Percentiles rank a stretch among this genome's conserved stretches.
These are phyloP conservation scores for Corylus avellana DNA, from an alignment of 306 rosid genomes.

Conservation along the genomic window DNA sequence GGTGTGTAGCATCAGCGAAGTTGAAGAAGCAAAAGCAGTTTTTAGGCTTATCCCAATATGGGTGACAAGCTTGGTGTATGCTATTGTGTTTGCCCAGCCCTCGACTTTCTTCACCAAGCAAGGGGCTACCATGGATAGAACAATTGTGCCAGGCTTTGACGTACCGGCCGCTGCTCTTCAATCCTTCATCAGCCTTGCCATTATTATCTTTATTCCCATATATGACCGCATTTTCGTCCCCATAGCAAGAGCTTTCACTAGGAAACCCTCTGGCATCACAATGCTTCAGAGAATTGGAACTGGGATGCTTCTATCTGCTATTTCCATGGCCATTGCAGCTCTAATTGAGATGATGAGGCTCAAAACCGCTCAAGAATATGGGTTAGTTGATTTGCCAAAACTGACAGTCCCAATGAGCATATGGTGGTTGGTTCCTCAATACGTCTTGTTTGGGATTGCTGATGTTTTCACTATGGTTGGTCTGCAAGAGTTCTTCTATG, in stretches of 20 bases:
- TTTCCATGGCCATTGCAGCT: slow-evolving; percentile 32
- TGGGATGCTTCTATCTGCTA: slow-evolving; percentile 20
- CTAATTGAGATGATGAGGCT: slow-evolving; percentile 25
- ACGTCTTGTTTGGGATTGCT: slow-evolving; percentile 8
- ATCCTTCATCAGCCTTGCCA: slow-evolving; percentile 4
- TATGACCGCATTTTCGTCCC: slow-evolving; percentile 33
- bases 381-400: slow-evolving; percentile 23
- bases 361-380: slow-evolving; percentile 21
- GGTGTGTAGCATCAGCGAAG: slow-evolving; percentile 35
- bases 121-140: slow-evolving; percentile 41
- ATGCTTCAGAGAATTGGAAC: slow-evolving; percentile 32
- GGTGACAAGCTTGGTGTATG: slow-evolving; percentile 39
- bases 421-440: slow-evolving; percentile 31
- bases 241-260: slow-evolving; percentile 12
- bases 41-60: slow-evolving; percentile 49
- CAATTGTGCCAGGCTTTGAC: slow-evolving; percentile 7
- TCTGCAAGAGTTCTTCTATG: slow-evolving; percentile 27
- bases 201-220: slow-evolving; percentile 25
- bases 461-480: slow-evolving; percentile 26
- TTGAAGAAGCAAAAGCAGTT: slow-evolving; percentile 48
- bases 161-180: slow-evolving; percentile 30
- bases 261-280: slow-evolving; percentile 32
- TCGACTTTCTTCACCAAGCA: slow-evolving; percentile 43
- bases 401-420: slow-evolving; percentile 33
- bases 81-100: slow-evolving; percentile 36